Conservation (phyloP, 805 yeast species). For the Yarrowia deformans region DNA sequence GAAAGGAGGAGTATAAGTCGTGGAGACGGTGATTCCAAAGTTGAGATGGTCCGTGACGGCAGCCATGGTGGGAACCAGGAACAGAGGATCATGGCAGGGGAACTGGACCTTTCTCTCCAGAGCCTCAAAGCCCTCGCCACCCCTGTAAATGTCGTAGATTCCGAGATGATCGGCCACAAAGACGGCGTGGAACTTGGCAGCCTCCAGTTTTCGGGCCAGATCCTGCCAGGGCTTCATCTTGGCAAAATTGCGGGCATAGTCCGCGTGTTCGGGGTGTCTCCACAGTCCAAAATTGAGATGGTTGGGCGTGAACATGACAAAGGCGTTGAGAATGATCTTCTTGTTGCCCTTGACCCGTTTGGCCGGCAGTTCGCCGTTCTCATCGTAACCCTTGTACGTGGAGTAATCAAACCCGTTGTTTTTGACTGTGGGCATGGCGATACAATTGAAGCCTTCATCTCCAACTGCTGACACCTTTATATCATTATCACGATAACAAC, state of each 20-base stretch:
- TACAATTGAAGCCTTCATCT: too few relatives aligned
- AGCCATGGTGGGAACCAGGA: constrained; percentile 55
- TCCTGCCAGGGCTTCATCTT: constrained; percentile 27
- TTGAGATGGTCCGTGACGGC: constrained; percentile 54
- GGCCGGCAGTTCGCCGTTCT: constrained; percentile 15
- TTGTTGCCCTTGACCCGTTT: constrained; percentile 24
- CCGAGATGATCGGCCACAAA: constrained; percentile 55
- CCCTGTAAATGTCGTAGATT: constrained; percentile 54
- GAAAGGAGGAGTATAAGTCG: constrained; percentile 56
- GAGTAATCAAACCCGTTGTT: constrained; percentile 9
- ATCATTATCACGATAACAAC: background rate
- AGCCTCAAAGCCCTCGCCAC: constrained; percentile 51
- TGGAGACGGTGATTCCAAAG: constrained; percentile 56
- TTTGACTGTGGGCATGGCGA: background rate
- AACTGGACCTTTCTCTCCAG: constrained; percentile 50
- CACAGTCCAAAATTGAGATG: constrained; percentile 19
- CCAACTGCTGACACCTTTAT: too few relatives aligned
- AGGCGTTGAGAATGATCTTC: constrained; percentile 26
- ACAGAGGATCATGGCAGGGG: constrained; percentile 55
- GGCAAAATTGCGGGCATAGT: constrained; percentile 13
- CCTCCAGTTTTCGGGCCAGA: constrained; percentile 10
- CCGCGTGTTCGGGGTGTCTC: constrained; percentile 16
- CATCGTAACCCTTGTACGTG: constrained; percentile 11
- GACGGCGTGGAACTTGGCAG: constrained; percentile 48
- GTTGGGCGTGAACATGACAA: constrained; percentile 20